These are phyloP conservation scores for Acanthamoeba pearcei DNA, from an alignment of 208 protist genomes.

Conservation along the genomic window DNA sequence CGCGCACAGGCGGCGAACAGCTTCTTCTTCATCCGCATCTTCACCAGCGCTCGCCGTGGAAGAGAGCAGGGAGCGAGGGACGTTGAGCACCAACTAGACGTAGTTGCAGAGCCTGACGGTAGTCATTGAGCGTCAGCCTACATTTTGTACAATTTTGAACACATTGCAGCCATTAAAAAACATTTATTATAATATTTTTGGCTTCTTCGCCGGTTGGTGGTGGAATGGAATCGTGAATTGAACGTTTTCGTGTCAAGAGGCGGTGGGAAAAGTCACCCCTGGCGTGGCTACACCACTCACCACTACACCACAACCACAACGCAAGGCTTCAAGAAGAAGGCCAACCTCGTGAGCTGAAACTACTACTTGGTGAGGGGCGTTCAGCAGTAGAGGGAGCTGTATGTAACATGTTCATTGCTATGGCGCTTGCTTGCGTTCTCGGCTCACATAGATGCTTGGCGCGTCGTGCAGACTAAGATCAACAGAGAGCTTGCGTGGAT, in stretches of 20 bases:
- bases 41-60: neutral
- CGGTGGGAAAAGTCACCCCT: neutral
- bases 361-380: no score
- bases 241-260: neutral
- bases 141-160: conserved; percentile 16
- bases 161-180: neutral
- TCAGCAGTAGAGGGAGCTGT: no score
- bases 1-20: neutral
- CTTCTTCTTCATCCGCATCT: neutral
- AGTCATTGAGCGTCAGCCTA: neutral
- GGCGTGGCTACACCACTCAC: neutral
- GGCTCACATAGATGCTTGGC: no score
- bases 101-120: no score
- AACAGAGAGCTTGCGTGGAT: neutral
- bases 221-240: neutral
- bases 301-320: neutral
- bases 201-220: no score
- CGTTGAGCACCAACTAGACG: neutral
- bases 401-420: no score
- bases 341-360: no score
- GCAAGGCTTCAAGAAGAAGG: neutral
- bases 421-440: no score
- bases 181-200: neutral
- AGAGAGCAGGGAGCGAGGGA: neutral
- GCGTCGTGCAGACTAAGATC: no score